Evolutionary conservation across 768 basidiomycete species (phyloP), one percentile per base, ranked within the genome.

Genomic region (Hemileccinum impolitum): DNA sequence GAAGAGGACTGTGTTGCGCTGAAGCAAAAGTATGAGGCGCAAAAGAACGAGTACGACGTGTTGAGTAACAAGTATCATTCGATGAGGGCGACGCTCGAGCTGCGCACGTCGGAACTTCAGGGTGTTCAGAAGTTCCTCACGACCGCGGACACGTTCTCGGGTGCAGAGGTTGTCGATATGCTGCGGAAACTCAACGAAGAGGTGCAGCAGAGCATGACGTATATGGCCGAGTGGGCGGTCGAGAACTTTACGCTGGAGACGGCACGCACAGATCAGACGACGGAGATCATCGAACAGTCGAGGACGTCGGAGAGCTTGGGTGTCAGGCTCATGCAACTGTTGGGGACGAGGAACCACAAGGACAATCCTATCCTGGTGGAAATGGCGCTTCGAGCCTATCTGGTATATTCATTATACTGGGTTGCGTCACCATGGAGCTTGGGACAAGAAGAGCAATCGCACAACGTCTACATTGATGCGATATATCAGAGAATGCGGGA

Each of bases 151-250:
- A 34, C 58, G 1, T 62, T 70, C 36, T 73, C 79, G 0, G 70
- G 70, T 11, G 70, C 71, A 9, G 79, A 82, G 28, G 70, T 80
- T 6, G 60, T 72, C 26, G 55, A 59, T 6, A 66, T 72, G 50
- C 58, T 81, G 4, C 67, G 71, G 37, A 64, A 62, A 15, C 58
- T 81, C 35, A 76, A 80, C 51, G 59, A 71, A 14, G 72, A 72
- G 49, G 74, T 79, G 17, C 71, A 67, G 39, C 76, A 80, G 51
- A 68, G 64, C 12, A 70, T 75, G 9, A 71, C 73, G 0, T 66
- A 63, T 32, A 69, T 80, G 43, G 70, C 75, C 6, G 76, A 79
- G 47, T 56, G 71, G 45, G 66, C 74, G 13, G 64, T 73, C 5
- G 76, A 76, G 46, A 45, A 66, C 3, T 70, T 73, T 57, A 53